Percentiles rank a stretch among this genome's conserved stretches.
Evolutionary conservation across 1,139 yeast genomes (phyloP).

Genomic region (Geotrichum armillariae): DNA sequence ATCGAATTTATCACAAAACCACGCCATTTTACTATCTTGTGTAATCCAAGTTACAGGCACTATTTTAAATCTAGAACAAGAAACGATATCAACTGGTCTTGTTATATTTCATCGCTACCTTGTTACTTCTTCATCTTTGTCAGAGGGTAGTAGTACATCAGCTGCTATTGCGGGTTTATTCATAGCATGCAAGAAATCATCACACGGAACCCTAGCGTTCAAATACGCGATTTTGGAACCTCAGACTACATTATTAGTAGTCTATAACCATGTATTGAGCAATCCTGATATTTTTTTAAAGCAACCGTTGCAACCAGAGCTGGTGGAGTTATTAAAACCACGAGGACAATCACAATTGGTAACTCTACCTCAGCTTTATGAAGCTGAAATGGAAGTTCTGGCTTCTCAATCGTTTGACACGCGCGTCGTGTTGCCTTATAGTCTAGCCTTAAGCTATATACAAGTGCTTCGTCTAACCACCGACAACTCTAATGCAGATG

Average conservation of each 20-base stretch:
- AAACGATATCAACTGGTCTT: constrained; percentile 24
- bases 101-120: constrained; percentile 26
- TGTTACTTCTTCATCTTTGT: constrained; percentile 11
- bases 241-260: not conserved
- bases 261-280: constrained; percentile 1
- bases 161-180: constrained; percentile 22
- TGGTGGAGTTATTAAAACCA: not conserved
- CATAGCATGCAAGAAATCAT: constrained; percentile 19
- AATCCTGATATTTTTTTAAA: not conserved
- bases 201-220: not conserved
- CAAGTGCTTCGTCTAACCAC: constrained; percentile 23
- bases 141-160: not conserved
- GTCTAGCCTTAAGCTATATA: constrained; percentile 30
- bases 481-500: constrained; percentile 10
- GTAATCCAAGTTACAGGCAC: constrained; percentile 7
- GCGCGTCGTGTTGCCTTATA: constrained; percentile 30
- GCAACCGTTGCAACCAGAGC: not conserved
- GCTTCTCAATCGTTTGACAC: constrained; percentile 29
- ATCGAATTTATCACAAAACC: not conserved
- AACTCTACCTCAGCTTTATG: constrained; percentile 7
- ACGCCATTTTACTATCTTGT: not conserved
- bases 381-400: constrained; percentile 25
- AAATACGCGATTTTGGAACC: constrained; percentile 16
- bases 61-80: not conserved
- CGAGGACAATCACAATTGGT: constrained; percentile 3